Evolutionary conservation across 1,284 basidiomycete species (phyloP), one percentile per base, ranked within the genome.

Genomic region (Ganoderma boninense): DNA sequence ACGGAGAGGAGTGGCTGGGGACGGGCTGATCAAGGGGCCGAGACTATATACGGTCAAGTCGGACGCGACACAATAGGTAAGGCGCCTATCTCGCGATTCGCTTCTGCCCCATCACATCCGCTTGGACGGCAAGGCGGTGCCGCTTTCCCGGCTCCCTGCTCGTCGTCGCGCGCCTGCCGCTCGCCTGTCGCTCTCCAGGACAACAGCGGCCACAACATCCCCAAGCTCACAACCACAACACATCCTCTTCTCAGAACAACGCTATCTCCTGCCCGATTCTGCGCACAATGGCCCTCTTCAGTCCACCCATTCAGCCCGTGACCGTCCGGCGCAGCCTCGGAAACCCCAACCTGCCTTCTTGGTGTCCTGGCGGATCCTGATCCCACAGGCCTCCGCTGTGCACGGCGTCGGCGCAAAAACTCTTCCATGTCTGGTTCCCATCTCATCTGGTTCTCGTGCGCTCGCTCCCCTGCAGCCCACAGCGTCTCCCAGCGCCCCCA

Each of bases 31-130:
- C 46, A 35, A 38, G 56, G 23, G 56, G 11, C 29, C 26, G 44
- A 62, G 42, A 44, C n/a, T 68, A 68, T 68, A 68, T 68, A 68
- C 42, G 65, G 46, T 11, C 32, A 60, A 20, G 35, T 38, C n/a
- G 32, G 66, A 61, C 4, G 32, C 8, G 16, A 56, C 38, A 67
- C 66, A 67, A 62, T 57, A 43, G 26, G 20, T 44, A 38, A 35
- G 66, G 61, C 38, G 61, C 13, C 52, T 38, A 42, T 61, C 18
- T 8, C 20, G 49, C 32, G 26, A 43, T 52, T 40, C 18, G 38
- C 42, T 46, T 54, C 38, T 40, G 26, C n/a, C 32, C 40, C 38
- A 35, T 59, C 56, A 35, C 54, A 38, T 26, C 64, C 52, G 54
- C 64, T 59, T 65, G 40, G 18, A 38, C 61, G 61, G 29, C n/a